Evolutionary conservation across 2,329 filamentous ascomycete species (phyloP).

Genomic region (Colletotrichum brevisporum): DNA sequence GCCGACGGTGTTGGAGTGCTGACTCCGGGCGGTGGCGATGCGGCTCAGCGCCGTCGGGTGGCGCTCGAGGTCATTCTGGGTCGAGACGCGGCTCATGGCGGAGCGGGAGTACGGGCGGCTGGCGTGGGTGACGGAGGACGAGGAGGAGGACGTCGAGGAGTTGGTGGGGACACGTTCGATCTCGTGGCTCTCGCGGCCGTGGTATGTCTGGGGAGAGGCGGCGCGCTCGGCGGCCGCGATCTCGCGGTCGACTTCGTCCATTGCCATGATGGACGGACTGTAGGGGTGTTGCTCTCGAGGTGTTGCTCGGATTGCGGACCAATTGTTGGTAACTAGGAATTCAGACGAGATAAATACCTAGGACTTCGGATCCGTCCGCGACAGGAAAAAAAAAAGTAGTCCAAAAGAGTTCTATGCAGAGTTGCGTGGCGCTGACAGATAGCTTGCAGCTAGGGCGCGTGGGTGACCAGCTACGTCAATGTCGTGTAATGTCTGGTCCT

Average conservation of each 20-base stretch:
- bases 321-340: not conserved
- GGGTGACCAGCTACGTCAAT: conserved; percentile 29
- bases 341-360: conserved; percentile 7
- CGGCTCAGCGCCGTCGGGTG: conserved; percentile 78
- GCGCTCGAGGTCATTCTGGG: conserved; percentile 76
- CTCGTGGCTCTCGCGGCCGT: conserved; percentile 62
- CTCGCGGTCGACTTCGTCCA: conserved; percentile 69
- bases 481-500: conserved; percentile 12
- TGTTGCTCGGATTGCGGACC: not conserved
- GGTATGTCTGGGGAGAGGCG: conserved; percentile 60
- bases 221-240: conserved; percentile 68
- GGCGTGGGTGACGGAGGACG: conserved; percentile 56
- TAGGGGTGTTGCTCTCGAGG: not conserved
- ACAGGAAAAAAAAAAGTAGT: not conserved
- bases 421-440: conserved; percentile 22
- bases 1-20: conserved; percentile 82
- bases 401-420: conserved; percentile 12
- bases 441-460: conserved; percentile 24
- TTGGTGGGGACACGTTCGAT: conserved; percentile 73
- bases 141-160: conserved; percentile 65
- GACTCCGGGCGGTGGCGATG: conserved; percentile 78
- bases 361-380: not conserved
- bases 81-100: conserved; percentile 73
- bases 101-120: conserved; percentile 54
- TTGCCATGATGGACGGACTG: conserved; percentile 49